Evolutionary conservation across 2,329 filamentous ascomycete species (phyloP), one percentile per base, ranked within the genome.

Genomic region (Stemphylium beticola): DNA sequence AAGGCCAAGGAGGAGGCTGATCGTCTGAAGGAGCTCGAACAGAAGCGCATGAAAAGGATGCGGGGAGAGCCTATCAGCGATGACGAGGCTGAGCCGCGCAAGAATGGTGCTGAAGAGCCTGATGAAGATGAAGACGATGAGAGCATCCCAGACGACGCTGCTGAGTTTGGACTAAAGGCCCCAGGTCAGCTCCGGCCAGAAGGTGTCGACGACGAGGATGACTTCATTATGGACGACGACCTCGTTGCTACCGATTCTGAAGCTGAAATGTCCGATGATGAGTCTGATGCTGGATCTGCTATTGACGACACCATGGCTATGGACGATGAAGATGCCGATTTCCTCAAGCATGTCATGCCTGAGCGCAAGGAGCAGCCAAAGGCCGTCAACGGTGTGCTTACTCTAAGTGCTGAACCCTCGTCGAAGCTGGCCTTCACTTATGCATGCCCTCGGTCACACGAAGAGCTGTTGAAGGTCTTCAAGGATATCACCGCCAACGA

Each of bases 141-240:
- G 0, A 65, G 62, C n/a, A 36, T 65, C 10, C 64, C 63, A 22
- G 83, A 87, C 55, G 85, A 89, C 68, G 85, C 85, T 12, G 82
- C 79, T 43, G 80, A 81, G 44, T 88, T 88, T 67, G 86, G 86
- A 1, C 76, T 88, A n/a, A 83, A 82, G 3, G 83, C 88, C 69
- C 49, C 60, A 33, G 39, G 66, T 81, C 89, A 68, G 24, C 66
- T 67, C 22, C 68, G 72, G 69, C 62, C 72, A 60, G 57, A 68
- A 49, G 63, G 75, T 62, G 54, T 96, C 31, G 92, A 96, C 61
- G 93, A 97, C 64, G 93, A 98, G 71, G 93, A 98, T 66, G 92
- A 97, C 65, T 98, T 98, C 67, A 73, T 93, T 22, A 87, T 97
- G 58, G 93, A 98, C 55, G 91, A 95, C 58, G 89, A 96, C 68